Percentiles rank a stretch among this genome's conserved stretches.
phyloP scores from a whole-genome alignment of 768 basidiomycete species.

The Auricularia cornea region DNA sequence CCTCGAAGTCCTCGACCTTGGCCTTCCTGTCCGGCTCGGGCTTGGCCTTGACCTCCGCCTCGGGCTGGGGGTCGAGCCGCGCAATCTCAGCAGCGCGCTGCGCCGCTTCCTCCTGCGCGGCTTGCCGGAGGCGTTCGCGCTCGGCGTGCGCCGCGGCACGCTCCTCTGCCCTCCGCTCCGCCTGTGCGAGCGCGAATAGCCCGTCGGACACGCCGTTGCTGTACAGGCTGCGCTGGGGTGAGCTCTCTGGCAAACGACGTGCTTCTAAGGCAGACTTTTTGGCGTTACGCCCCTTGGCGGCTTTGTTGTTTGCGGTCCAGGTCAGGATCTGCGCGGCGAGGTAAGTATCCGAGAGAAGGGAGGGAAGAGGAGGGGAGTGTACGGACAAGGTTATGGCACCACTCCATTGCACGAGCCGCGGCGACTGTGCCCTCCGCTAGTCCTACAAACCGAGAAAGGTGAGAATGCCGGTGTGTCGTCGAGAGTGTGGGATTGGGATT shows the following conservation, averaged over 20 bases:
- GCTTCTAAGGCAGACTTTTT: neutral
- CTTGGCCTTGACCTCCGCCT: neutral
- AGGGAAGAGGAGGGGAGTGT: neutral
- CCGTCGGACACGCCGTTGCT: neutral
- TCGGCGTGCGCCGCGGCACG: neutral
- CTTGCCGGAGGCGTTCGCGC: conserved; percentile 1
- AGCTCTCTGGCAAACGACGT: neutral
- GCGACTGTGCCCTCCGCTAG: neutral
- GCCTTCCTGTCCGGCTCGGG: neutral
- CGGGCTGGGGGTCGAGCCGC: neutral
- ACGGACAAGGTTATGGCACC: neutral
- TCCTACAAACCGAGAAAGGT: neutral
- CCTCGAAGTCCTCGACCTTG: conserved; percentile 2
- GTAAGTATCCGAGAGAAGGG: neutral
- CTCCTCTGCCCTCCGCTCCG: conserved; percentile 1
- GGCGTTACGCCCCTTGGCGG: neutral
- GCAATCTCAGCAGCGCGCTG: conserved; percentile 1
- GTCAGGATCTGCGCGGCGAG: neutral
- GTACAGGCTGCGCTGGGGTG: neutral
- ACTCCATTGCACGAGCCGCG: neutral
- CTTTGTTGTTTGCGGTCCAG: neutral
- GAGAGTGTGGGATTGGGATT: no score
- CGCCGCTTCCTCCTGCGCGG: neutral
- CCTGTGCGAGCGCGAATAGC: neutral
- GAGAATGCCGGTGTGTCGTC: no score